These are phyloP conservation scores for Crithidia acanthocephali DNA, from an alignment of 208 protist genomes.

Conservation along the genomic window DNA sequence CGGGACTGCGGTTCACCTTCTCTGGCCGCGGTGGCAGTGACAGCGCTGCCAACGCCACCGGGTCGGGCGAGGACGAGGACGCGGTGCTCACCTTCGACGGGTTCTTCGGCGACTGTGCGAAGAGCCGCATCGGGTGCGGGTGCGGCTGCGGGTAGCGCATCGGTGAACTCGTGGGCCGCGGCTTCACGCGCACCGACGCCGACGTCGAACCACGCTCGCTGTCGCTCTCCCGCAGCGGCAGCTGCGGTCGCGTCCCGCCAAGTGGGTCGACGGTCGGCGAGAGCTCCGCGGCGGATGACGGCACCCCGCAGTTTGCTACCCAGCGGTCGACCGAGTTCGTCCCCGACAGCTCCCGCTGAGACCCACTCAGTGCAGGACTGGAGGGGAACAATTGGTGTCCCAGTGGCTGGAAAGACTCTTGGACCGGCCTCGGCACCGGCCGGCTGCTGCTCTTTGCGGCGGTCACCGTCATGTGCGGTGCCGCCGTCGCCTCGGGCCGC, in stretches of 20 bases:
- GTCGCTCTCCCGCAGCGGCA: constrained; percentile 27
- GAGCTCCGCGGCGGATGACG: constrained; percentile 5
- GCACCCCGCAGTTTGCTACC: constrained; percentile 1
- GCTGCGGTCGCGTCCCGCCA: neutral
- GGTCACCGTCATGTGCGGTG: constrained; percentile 1
- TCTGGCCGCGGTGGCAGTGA: neutral
- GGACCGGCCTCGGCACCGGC: neutral
- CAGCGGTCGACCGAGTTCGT: constrained; percentile 11
- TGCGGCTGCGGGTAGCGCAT: constrained; percentile 15
- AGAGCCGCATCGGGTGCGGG: constrained; percentile 1
- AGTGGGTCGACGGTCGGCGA: neutral
- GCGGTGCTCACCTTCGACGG: neutral
- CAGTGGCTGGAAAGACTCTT: constrained; percentile 1
- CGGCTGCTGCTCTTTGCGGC: neutral
- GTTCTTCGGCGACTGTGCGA: neutral
- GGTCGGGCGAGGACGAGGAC: constrained; percentile 2
- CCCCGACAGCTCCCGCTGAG: neutral
- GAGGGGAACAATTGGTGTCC: neutral
- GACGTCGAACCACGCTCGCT: constrained; percentile 7
- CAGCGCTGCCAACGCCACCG: neutral
- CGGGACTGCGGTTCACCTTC: neutral
- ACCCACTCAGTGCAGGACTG: neutral
- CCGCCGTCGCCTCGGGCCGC: neutral
- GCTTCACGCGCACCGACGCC: neutral
- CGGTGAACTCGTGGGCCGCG: constrained; percentile 5